Percentiles rank a stretch among this genome's conserved stretches.
phyloP scores from a whole-genome alignment of 2,329 filamentous ascomycete genomes.

The Karstenula rhodostoma region DNA sequence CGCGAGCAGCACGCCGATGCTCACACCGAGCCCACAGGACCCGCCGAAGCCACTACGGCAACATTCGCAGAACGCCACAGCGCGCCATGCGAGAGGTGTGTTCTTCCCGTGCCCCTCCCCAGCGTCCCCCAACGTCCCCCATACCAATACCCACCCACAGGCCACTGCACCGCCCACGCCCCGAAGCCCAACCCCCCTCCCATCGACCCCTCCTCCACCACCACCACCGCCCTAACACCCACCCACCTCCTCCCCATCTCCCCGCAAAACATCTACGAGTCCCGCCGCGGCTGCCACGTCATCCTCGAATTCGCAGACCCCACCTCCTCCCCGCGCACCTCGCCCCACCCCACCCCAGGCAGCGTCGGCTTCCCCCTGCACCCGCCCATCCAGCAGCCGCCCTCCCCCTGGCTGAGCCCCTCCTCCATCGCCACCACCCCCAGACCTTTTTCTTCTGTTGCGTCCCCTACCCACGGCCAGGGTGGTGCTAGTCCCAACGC shows the following conservation, averaged over 20 bases:
- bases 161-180: conserved; percentile 12
- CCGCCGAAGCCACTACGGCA: neutral
- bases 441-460: too few relatives aligned
- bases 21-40: conserved; percentile 8
- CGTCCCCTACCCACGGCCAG: too few relatives aligned
- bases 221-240: conserved; percentile 10
- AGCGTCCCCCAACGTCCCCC: neutral
- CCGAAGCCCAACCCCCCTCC: conserved; percentile 8
- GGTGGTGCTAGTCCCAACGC: neutral
- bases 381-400: too few relatives aligned
- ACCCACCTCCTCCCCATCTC: neutral
- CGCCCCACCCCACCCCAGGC: conserved; percentile 4
- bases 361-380: too few relatives aligned
- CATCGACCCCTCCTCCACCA: neutral
- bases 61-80: conserved; percentile 3
- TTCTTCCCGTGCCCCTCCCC: neutral
- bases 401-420: neutral
- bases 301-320: conserved; percentile 36
- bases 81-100: conserved; percentile 27
- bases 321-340: conserved; percentile 17
- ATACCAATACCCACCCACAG: neutral
- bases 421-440: neutral
- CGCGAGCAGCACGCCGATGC: conserved; percentile 16
- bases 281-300: conserved; percentile 24
- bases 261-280: conserved; percentile 26